Conservation (phyloP, 495 filamentous ascomycete genomes). For the Hyaloscypha hepaticicola region DNA sequence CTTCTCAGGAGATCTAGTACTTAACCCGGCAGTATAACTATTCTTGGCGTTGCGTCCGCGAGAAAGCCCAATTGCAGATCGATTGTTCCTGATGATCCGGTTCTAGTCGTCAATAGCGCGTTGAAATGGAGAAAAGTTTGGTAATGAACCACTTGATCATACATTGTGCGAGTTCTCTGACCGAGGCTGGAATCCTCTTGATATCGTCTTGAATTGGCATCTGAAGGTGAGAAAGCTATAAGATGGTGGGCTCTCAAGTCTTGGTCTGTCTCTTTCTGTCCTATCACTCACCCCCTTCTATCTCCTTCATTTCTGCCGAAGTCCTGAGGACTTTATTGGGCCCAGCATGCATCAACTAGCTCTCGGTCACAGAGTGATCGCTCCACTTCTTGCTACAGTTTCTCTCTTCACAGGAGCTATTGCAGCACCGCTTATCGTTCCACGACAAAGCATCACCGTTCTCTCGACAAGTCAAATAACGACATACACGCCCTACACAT, state of each 20-base stretch:
- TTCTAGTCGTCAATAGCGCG: no score
- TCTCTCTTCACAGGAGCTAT: neutral
- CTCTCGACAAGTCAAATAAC: neutral
- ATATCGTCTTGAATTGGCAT: neutral
- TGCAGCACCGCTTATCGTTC: neutral
- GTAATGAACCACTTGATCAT: no score
- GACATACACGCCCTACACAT: neutral
- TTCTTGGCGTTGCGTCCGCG: neutral
- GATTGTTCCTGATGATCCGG: no score
- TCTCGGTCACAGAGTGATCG: neutral
- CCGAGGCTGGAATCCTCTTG: neutral
- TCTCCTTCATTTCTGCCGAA: neutral
- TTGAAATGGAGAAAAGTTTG: no score
- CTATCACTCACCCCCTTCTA: neutral
- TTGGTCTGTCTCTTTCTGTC: neutral
- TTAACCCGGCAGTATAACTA: neutral
- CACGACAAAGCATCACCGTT: slow-evolving; percentile 4
- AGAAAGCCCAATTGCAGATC: neutral
- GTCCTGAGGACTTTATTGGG: neutral
- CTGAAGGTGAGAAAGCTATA: neutral
- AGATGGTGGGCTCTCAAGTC: neutral
- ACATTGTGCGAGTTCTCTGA: no score
- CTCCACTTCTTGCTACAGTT: neutral
- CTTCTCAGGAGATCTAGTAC: neutral
- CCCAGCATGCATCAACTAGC: neutral